Base-by-base conservation (phyloP, 2,329 filamentous ascomycete genomes). In the Beauveria caledonica region DNA sequence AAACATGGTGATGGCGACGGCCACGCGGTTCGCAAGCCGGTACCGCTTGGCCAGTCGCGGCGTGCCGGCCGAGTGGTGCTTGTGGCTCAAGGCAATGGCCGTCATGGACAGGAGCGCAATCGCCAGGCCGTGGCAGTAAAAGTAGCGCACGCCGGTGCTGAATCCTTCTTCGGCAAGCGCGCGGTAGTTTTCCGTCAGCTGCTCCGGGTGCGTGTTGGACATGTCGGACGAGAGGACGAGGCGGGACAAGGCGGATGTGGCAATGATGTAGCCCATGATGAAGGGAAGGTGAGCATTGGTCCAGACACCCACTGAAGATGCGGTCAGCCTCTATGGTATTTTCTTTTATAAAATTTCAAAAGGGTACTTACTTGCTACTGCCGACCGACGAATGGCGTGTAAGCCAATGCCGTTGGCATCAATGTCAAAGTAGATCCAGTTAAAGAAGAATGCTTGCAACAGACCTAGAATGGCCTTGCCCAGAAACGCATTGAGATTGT, bases 371-470 rank as follows among this genome's bases (percentile, higher is more conserved):
- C 78, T 73, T 3, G 77, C 73, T 21, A 69, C 55, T 2, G 75
- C 72, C 42, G 77, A 76, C 2, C 84, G 74, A 10, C 85, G 76
- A 60, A 88, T 87, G 9, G 85, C 85, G 70, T 87, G 85, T 0
- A 79, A 70, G 52, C 80, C 77, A 19, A 87, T 73, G 66, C 83
- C 81, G 60, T 76, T 75, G 17, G 74, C 77, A 68, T 86, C 84
- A 40, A 87, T 77, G 66, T 87, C 83, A 67, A 86, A 86, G 68
- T 86, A 86, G 10, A 86, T 75, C 81, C 82, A 85, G 66, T 85
- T 85, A 66, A 85, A 83, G 53, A 77, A 72, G 66, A 83, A 85
- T 0, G 81, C 80, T 65, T 85, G 82, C 3, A 82, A 72, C 0
- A 86, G 71, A 0, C 82, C 82, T 13, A 86, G 69, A 10, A 84